Percentiles rank a stretch among this genome's conserved stretches.
Evolutionary conservation across 2,329 filamentous ascomycete genomes (phyloP).

Genomic region (Grosmannia clavigera): DNA sequence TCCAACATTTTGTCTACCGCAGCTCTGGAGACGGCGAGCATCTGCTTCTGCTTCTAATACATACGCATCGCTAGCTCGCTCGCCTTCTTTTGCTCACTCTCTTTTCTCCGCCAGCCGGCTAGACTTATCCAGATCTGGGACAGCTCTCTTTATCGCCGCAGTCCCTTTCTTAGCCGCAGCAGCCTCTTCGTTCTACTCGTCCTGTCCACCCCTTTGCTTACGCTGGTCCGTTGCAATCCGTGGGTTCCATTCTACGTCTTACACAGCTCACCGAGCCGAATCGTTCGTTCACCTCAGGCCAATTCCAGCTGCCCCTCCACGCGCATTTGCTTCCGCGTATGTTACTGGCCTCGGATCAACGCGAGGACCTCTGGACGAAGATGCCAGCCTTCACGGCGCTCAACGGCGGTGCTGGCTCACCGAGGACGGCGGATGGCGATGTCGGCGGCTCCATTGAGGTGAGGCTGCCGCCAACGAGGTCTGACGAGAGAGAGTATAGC

Average conservation of each 20-base stretch:
- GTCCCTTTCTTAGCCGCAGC: neutral
- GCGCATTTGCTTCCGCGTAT: conserved; percentile 1
- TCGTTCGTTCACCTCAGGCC: too few relatives aligned
- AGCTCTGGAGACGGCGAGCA: too few relatives aligned
- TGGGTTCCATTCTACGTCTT: neutral
- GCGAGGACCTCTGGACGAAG: conserved; percentile 14
- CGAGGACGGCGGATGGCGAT: conserved; percentile 18
- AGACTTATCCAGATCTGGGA: too few relatives aligned
- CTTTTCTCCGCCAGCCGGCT: neutral
- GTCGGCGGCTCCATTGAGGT: conserved; percentile 8
- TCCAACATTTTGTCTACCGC: too few relatives aligned
- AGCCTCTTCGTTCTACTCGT: too few relatives aligned
- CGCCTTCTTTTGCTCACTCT: neutral
- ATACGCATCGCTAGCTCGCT: too few relatives aligned
- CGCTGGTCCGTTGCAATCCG: conserved; percentile 12
- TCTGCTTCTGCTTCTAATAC: too few relatives aligned
- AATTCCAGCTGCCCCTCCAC: neutral
- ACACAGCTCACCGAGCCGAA: too few relatives aligned
- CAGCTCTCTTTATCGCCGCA: neutral
- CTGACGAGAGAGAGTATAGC: conserved; percentile 20
- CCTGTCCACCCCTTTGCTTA: conserved; percentile 3
- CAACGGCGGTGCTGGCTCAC: conserved; percentile 29
- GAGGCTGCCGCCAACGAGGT: conserved; percentile 17
- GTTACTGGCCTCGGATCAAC: conserved; percentile 6
- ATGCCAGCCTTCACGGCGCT: conserved; percentile 42